Evolutionary conservation across 768 basidiomycete species (phyloP), one percentile per base, ranked within the genome.

Genomic region (Boletus eberwhitei): DNA sequence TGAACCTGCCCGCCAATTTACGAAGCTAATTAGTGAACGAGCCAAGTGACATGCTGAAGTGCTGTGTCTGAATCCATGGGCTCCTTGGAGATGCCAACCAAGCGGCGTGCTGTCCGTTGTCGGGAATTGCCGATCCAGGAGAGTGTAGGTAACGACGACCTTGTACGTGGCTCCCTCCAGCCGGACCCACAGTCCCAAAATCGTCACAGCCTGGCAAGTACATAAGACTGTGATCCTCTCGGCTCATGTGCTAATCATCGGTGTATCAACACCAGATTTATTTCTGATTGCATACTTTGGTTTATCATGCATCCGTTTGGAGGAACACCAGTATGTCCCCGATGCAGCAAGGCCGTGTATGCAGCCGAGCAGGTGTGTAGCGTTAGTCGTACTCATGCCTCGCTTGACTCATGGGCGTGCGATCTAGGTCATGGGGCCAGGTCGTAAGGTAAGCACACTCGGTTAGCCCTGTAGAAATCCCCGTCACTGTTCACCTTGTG

Each of bases 281-380:
- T 31, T 34, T 32, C 29, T 37, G 17, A 36, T 42, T 48, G 39
- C 19, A 22, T 43, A 26, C 36, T 45, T 49, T 52, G 37, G 40
- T 26, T 59, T 39, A 65, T 49, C 58, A 90, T 89, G 86, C 84
- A 85, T 65, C 81, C 85, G 3, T 90, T 86, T 64, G 84, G 85
- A 57, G 87, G 84, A 42, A 82, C 83, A 5, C 81, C 88, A 29
- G 71, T 75, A 49, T 94, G 91, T 66, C 87, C 91, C 16, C 73
- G 82, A 64, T 94, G 91, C 71, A 71, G 70, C 54, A 90, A 86
- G 71, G 70, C 80, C 0, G 93, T 94, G 32, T 95, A 95, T 72
- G 88, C 87, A 56, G 92, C 91, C 48, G 92, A 95, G 70, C 90
- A 94, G 81, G 89, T 86, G 56, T 59, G 77, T 34, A 29, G 14